Evolutionary conservation across 2,329 filamentous ascomycete genomes (phyloP).

Genomic region (Aspergillus quadrilineatus): DNA sequence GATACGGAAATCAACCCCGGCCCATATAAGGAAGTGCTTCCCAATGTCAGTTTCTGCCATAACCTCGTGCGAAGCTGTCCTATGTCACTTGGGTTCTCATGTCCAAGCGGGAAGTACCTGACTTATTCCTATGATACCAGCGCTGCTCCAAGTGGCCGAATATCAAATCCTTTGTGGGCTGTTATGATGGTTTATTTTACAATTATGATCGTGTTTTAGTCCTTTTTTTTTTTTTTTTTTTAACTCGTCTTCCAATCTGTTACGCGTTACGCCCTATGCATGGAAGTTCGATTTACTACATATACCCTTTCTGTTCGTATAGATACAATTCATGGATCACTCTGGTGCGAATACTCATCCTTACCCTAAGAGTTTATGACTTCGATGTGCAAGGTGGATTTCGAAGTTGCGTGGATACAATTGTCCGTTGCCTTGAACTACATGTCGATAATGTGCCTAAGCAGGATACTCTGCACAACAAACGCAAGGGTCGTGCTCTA

Average conservation of each 20-base stretch:
- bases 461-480: neutral
- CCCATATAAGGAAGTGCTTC: slow-evolving; percentile 89
- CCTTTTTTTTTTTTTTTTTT: neutral
- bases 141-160: neutral
- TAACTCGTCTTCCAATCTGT: neutral
- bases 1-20: slow-evolving; percentile 72
- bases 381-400: slow-evolving; percentile 11
- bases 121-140: slow-evolving; percentile 52
- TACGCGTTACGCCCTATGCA: neutral
- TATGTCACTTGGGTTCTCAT: slow-evolving; percentile 69
- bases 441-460: neutral
- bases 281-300: neutral
- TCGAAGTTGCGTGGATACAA: neutral
- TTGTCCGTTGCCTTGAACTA: neutral
- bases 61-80: slow-evolving; percentile 83
- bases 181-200: neutral
- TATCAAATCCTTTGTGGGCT: neutral
- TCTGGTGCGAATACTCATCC: neutral
- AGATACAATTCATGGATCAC: neutral
- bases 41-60: slow-evolving; percentile 85
- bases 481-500: no score
- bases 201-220: neutral
- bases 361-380: neutral
- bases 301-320: neutral
- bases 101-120: slow-evolving; percentile 59